Percentiles rank a stretch among this genome's conserved stretches.
Evolutionary conservation across 2,329 filamentous ascomycete species (phyloP).

Genomic region (Dothidotthia symphoricarpi): DNA sequence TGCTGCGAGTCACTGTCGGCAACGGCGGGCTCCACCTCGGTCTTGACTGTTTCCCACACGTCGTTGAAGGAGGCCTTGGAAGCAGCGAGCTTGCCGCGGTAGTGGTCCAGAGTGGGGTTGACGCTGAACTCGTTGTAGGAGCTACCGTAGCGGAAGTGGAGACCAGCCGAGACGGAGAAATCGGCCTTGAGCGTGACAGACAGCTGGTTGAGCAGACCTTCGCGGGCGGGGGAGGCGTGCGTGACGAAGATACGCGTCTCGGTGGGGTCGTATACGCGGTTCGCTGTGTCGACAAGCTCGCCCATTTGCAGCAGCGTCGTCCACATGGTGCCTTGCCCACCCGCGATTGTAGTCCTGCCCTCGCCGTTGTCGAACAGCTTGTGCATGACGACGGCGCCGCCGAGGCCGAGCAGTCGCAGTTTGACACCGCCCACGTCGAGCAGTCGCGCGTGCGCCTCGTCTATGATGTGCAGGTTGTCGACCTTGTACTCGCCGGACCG

Average conservation of each 20-base stretch:
- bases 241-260: slow-evolving; percentile 97
- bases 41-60: slow-evolving; percentile 98
- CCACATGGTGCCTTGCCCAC: slow-evolving; percentile 99
- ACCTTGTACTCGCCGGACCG: slow-evolving; percentile 97
- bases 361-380: slow-evolving; percentile 99
- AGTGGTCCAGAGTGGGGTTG: slow-evolving; percentile 96
- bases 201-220: slow-evolving; percentile 95
- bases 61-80: slow-evolving; percentile 99
- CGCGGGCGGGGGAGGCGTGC: slow-evolving; percentile 91
- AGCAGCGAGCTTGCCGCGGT: slow-evolving; percentile 94
- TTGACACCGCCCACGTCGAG: slow-evolving; percentile 95
- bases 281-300: slow-evolving; percentile 94
- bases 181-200: slow-evolving; percentile 97
- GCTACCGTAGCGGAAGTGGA: slow-evolving; percentile 97
- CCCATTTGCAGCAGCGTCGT: slow-evolving; percentile 97
- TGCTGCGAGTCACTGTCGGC: slow-evolving; percentile 91
- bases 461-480: slow-evolving; percentile 94
- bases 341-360: slow-evolving; percentile 94
- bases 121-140: slow-evolving; percentile 99
- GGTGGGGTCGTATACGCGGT: slow-evolving; percentile 96
- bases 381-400: slow-evolving; percentile 98
- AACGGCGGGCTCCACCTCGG: slow-evolving; percentile 92
- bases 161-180: slow-evolving; percentile 94
- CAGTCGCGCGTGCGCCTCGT: slow-evolving; percentile 93
- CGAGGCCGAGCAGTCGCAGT: slow-evolving; percentile 86